A percentile compares a stretch with the other conserved stretches of the same genome.
Conservation (phyloP, 2,329 filamentous ascomycete species). For the Paecilomyces niveus region DNA sequence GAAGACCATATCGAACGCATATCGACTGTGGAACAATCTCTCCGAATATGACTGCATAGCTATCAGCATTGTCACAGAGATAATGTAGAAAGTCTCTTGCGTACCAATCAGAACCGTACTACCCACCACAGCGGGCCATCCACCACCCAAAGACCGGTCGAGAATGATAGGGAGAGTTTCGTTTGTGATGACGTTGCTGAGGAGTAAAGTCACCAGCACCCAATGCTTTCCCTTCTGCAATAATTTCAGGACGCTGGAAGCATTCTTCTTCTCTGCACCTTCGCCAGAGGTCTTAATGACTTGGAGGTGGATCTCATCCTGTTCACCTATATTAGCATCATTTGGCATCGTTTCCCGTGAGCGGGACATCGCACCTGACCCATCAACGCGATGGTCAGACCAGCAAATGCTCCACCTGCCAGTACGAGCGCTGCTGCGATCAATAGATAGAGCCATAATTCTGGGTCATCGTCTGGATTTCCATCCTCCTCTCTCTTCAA, state of each 20-base stretch:
- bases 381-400: conserved; percentile 66
- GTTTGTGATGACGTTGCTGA: conserved; percentile 97
- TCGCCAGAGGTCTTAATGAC: conserved; percentile 82
- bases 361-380: conserved; percentile 42
- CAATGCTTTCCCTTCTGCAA: conserved; percentile 91
- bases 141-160: conserved; percentile 86
- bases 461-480: conserved; percentile 52
- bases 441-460: conserved; percentile 73
- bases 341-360: neutral
- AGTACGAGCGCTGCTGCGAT: conserved; percentile 76
- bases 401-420: conserved; percentile 86
- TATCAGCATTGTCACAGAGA: conserved; percentile 1
- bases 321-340: conserved; percentile 14
- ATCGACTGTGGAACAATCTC: conserved; percentile 94
- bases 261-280: conserved; percentile 79
- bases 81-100: conserved; percentile 13
- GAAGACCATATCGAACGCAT: conserved; percentile 90
- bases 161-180: conserved; percentile 93
- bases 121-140: conserved; percentile 87
- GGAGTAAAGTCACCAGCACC: conserved; percentile 87
- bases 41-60: conserved; percentile 78
- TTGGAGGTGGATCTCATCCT: conserved; percentile 95
- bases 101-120: conserved; percentile 90
- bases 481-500: conserved; percentile 31
- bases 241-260: conserved; percentile 69